Conservation (phyloP, 2,329 filamentous ascomycete genomes). For the Trichothecium sympodiale region DNA sequence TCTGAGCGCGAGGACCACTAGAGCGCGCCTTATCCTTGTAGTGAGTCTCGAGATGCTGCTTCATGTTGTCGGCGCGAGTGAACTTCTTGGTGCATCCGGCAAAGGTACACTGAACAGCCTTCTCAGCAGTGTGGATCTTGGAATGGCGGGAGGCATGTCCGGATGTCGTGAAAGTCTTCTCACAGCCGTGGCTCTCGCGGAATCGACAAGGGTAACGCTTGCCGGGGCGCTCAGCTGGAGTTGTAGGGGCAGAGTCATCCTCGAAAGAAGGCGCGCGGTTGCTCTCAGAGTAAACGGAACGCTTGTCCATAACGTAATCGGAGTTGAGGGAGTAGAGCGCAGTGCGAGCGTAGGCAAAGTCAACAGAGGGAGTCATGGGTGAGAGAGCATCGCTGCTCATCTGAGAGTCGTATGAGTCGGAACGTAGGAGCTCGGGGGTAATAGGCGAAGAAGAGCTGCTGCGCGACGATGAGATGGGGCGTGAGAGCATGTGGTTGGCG, state of each 20-base stretch:
- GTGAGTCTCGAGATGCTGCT: constrained; percentile 72
- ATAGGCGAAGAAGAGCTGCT: constrained; percentile 34
- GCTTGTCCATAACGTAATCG: constrained; percentile 27
- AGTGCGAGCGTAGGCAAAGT: constrained; percentile 27
- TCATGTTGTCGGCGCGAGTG: constrained; percentile 78
- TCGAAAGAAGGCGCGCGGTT: constrained; percentile 39
- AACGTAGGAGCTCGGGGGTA: constrained; percentile 47
- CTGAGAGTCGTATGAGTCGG: constrained; percentile 51
- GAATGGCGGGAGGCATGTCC: constrained; percentile 77
- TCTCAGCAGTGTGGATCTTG: constrained; percentile 75
- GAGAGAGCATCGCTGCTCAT: constrained; percentile 40
- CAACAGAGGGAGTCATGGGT: constrained; percentile 42
- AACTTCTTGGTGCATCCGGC: constrained; percentile 69
- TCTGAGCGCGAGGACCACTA: constrained; percentile 19
- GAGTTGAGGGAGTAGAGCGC: constrained; percentile 27
- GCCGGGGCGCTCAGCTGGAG: constrained; percentile 31
- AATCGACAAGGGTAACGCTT: constrained; percentile 69
- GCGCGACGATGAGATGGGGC: constrained; percentile 23
- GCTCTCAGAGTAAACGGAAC: constrained; percentile 28
- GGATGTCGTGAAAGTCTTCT: constrained; percentile 74
- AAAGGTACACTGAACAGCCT: constrained; percentile 58
- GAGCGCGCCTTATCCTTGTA: constrained; percentile 49
- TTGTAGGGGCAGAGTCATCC: constrained; percentile 24
- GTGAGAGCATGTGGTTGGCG: constrained; percentile 19
- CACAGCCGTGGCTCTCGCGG: constrained; percentile 59